These are phyloP conservation scores for Capsicum chinense DNA, from an alignment of 257 asterid species.

Conservation along the genomic window DNA sequence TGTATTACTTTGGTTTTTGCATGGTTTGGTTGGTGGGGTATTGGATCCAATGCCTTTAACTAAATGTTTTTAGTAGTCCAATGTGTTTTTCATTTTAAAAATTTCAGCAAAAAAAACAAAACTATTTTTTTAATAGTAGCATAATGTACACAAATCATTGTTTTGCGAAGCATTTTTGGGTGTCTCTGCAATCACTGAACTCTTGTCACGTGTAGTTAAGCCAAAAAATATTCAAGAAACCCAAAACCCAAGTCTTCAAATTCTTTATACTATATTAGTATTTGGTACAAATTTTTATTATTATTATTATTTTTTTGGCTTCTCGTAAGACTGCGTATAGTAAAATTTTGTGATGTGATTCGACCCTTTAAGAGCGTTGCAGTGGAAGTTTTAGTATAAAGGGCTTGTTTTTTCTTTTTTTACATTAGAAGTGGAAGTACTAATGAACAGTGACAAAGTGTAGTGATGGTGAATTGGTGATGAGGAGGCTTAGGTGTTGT, in stretches of 20 bases:
- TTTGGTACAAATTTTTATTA: not conserved
- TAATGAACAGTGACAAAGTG: not conserved
- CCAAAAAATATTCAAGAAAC: not conserved
- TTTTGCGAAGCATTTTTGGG: conserved; percentile 39
- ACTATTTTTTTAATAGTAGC: not conserved
- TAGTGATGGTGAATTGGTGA: not conserved
- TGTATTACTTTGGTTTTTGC: not conserved
- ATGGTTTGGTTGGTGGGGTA: not conserved
- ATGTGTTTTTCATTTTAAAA: conserved; percentile 17
- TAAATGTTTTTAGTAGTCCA: conserved; percentile 30
- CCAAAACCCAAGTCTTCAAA: conserved; percentile 30
- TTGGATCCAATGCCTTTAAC: conserved; percentile 33
- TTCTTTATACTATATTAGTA: not conserved
- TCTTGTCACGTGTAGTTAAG: conserved; percentile 45
- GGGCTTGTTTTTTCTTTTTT: not conserved
- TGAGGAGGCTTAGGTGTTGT: not conserved
- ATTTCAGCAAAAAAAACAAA: conserved; percentile 19
- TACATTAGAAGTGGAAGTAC: not conserved
- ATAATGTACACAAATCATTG: conserved; percentile 25
- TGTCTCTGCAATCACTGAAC: conserved; percentile 36
- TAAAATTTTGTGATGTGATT: too few relatives aligned
- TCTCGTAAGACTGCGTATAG: too few relatives aligned
- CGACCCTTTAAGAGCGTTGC: too few relatives aligned
- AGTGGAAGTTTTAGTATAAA: too few relatives aligned
- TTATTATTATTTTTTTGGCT: conserved; percentile 4